A percentile compares a stretch with the other conserved stretches of the same genome.
phyloP scores from a whole-genome alignment of 169 alveolate species.

The Neospora caninum region DNA sequence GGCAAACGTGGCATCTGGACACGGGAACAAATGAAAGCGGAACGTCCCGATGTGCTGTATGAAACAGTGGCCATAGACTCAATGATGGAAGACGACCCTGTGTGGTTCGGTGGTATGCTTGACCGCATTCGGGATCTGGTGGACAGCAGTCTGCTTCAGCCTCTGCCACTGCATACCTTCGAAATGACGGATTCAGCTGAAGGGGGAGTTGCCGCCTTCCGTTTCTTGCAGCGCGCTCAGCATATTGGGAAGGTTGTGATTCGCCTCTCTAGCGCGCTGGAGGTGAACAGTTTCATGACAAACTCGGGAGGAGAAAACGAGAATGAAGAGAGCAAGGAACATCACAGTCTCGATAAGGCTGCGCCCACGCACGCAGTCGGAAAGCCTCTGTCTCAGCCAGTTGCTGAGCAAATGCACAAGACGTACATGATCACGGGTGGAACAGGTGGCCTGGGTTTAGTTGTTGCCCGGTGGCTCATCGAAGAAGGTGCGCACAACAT shows the following conservation, averaged over 20 bases:
- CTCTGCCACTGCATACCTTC: conserved; percentile 66
- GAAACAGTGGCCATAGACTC: conserved; percentile 70
- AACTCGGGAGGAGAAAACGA: neutral
- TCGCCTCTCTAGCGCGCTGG: conserved; percentile 66
- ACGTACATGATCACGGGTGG: conserved; percentile 72
- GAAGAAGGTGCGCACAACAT: conserved; percentile 76
- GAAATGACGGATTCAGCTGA: conserved; percentile 56
- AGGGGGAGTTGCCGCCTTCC: conserved; percentile 73
- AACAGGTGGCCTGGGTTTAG: conserved; percentile 71
- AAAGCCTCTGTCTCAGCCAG: conserved; percentile 3
- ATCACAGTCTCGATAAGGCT: conserved; percentile 11
- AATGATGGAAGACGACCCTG: conserved; percentile 72
- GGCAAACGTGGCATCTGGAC: conserved; percentile 78
- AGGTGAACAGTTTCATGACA: conserved; percentile 28
- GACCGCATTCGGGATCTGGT: conserved; percentile 49
- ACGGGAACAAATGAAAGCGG: conserved; percentile 59
- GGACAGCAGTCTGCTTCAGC: conserved; percentile 45
- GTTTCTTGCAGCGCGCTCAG: conserved; percentile 74
- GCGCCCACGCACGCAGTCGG: neutral
- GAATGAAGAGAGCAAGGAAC: neutral
- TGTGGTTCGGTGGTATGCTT: conserved; percentile 70
- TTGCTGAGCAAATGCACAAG: conserved; percentile 15
- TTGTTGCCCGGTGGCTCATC: conserved; percentile 70
- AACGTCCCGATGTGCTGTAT: conserved; percentile 70
- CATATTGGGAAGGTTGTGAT: conserved; percentile 75